A percentile compares a stretch with the other conserved stretches of the same genome.
Conservation (phyloP, 371 early-diverging fungal genomes). For the Capniomyces stellatus region DNA sequence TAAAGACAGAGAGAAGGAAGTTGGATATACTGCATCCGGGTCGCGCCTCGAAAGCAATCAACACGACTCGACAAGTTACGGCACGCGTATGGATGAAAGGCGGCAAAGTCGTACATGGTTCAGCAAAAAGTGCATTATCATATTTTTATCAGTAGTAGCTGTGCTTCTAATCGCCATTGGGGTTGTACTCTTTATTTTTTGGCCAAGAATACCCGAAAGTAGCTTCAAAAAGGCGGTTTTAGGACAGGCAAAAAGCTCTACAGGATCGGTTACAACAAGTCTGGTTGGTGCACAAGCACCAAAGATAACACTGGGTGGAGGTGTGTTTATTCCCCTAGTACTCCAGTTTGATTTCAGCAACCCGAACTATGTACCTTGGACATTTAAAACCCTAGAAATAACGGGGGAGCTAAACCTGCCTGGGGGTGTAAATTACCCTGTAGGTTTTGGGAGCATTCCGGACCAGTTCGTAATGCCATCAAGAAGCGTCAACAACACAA, state of each 20-base stretch:
- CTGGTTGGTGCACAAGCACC: background rate
- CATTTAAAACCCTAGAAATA: slow-evolving; percentile 23
- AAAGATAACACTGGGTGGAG: slow-evolving; percentile 9
- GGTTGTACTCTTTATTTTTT: slow-evolving; percentile 19
- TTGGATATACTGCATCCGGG: no score
- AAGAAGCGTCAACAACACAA: slow-evolving; percentile 10
- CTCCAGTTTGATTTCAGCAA: slow-evolving; percentile 19
- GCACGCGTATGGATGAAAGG: background rate
- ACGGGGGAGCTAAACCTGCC: slow-evolving; percentile 9
- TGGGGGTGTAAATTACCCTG: slow-evolving; percentile 10
- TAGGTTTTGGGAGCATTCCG: slow-evolving; percentile 17
- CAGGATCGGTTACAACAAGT: background rate
- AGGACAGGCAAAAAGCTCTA: slow-evolving; percentile 1
- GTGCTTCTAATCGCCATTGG: slow-evolving; percentile 8
- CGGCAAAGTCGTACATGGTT: background rate
- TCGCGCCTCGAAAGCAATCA: no score
- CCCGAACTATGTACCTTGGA: slow-evolving; percentile 27
- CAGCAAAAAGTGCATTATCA: background rate
- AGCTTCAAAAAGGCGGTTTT: slow-evolving; percentile 8
- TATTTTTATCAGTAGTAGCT: background rate
- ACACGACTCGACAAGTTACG: no score
- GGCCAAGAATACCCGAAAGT: slow-evolving; percentile 21
- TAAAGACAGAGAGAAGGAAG: no score
- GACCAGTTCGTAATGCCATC: slow-evolving; percentile 20
- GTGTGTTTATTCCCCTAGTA: slow-evolving; percentile 20